Conservation (phyloP, 106 monocot genomes). For the Dendrobium chrysotoxum region DNA sequence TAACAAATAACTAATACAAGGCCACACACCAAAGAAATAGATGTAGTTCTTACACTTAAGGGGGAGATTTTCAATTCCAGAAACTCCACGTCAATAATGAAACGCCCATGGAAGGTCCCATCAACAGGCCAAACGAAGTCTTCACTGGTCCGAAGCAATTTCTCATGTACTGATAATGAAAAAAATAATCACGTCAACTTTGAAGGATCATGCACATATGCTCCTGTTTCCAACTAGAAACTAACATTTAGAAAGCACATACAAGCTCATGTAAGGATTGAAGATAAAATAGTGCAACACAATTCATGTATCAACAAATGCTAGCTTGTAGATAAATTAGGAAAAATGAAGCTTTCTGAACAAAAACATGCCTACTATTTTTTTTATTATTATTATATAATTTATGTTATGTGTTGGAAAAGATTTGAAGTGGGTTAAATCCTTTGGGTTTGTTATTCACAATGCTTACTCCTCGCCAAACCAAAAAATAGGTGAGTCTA, state of each 20-base stretch:
- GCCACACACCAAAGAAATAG: background rate
- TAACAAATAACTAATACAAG: background rate
- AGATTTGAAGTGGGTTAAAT: no score
- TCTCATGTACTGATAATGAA: slow-evolving; percentile 56
- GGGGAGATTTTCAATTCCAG: slow-evolving; percentile 74
- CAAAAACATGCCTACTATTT: no score
- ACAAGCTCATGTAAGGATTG: background rate
- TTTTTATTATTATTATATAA: no score
- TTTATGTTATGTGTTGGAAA: no score
- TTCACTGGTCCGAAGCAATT: slow-evolving; percentile 60
- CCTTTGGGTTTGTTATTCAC: no score
- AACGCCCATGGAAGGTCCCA: slow-evolving; percentile 56
- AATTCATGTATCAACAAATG: background rate
- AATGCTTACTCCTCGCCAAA: no score
- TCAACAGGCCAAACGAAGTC: slow-evolving; percentile 82
- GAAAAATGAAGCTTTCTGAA: background rate
- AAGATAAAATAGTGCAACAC: background rate
- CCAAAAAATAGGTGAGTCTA: no score
- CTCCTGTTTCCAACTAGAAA: no score
- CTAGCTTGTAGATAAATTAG: background rate
- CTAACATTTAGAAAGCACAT: background rate
- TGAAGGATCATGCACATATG: no score
- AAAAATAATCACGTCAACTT: background rate
- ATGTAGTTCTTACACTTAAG: slow-evolving; percentile 40
- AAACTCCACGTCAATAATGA: slow-evolving; percentile 84